A percentile compares a stretch with the other conserved stretches of the same genome.
Conservation (phyloP, 2,329 filamentous ascomycete species). For the Colletotrichum musae region DNA sequence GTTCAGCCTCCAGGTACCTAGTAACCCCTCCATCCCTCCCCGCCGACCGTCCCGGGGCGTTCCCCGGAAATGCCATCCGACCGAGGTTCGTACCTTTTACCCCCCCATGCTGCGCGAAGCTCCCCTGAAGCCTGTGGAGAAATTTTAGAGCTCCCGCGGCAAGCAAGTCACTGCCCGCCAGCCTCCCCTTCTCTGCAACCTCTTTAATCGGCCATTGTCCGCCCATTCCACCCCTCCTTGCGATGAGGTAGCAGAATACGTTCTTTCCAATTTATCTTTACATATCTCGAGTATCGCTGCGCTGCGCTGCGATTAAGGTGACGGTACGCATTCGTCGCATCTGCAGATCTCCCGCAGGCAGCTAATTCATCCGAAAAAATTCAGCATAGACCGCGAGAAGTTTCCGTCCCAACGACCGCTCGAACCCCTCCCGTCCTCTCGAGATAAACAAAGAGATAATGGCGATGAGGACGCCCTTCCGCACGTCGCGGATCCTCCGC, state of each 20-base stretch:
- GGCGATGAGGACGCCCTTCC: slow-evolving; percentile 7
- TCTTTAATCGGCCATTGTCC: slow-evolving; percentile 7
- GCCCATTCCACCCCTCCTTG: background rate
- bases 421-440: background rate
- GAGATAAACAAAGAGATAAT: background rate
- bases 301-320: background rate
- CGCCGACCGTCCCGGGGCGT: background rate
- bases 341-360: background rate
- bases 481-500: slow-evolving; percentile 3
- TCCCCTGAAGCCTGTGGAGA: slow-evolving; percentile 17
- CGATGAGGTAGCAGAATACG: background rate
- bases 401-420: background rate
- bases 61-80: slow-evolving; percentile 27
- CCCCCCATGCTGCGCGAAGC: background rate
- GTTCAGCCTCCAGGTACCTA: too few relatives aligned
- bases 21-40: background rate
- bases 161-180: slow-evolving; percentile 11
- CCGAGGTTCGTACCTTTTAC: slow-evolving; percentile 33
- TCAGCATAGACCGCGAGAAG: background rate
- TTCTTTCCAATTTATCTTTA: background rate
- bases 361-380: background rate
- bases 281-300: background rate
- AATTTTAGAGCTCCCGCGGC: slow-evolving; percentile 7
- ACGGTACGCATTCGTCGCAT: background rate
- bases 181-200: background rate